Evolutionary conservation across 2,329 filamentous ascomycete species (phyloP).

Genomic region (Xylariaceae sp.): DNA sequence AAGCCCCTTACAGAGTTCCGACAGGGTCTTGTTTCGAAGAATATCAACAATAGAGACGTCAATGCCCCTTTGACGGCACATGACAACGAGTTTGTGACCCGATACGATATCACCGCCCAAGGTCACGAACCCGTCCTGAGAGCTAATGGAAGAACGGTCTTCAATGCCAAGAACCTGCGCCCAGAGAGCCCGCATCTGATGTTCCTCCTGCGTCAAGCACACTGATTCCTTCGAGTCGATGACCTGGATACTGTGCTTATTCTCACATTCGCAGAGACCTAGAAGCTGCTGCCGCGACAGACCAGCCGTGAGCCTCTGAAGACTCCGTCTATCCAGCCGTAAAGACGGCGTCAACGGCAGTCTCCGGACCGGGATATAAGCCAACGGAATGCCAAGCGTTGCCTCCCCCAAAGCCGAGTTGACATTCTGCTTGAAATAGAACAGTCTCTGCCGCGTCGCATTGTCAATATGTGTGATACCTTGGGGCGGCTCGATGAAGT

Average conservation of each 20-base stretch:
- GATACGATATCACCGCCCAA: conserved; percentile 44
- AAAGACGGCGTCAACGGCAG: conserved; percentile 47
- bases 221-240: conserved; percentile 42
- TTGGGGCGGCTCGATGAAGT: conserved; percentile 35
- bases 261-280: conserved; percentile 37
- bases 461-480: conserved; percentile 36
- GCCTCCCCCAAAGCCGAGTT: conserved; percentile 37
- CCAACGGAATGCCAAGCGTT: conserved; percentile 40
- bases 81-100: conserved; percentile 40
- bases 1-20: conserved; percentile 40
- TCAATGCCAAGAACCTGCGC: conserved; percentile 39
- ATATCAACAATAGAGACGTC: conserved; percentile 40
- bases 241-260: conserved; percentile 34
- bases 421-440: conserved; percentile 41
- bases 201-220: conserved; percentile 44
- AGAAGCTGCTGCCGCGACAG: conserved; percentile 41
- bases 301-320: conserved; percentile 41
- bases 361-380: conserved; percentile 44
- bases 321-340: conserved; percentile 45
- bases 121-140: conserved; percentile 41
- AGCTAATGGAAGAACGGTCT: conserved; percentile 36
- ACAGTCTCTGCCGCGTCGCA: conserved; percentile 40
- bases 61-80: conserved; percentile 41
- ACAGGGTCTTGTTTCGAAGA: conserved; percentile 38
- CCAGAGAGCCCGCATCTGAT: conserved; percentile 46